These are phyloP conservation scores for Myriosclerotinia scirpicola DNA, from an alignment of 2,329 filamentous ascomycete species.

Conservation along the genomic window DNA sequence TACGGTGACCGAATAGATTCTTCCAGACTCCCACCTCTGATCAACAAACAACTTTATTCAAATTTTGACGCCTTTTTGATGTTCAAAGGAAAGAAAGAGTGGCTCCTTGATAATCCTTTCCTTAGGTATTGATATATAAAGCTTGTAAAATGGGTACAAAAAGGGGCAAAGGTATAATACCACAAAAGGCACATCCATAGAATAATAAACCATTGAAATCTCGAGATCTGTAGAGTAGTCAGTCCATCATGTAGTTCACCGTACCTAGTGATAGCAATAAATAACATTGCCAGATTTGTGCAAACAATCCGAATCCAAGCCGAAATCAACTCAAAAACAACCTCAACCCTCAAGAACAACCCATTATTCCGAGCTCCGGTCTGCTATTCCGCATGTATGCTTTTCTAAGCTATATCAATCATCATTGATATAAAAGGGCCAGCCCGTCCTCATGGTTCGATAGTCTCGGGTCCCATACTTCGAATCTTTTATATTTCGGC, in stretches of 20 bases:
- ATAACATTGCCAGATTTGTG: slow-evolving; percentile 5
- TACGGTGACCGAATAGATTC: slow-evolving; percentile 9
- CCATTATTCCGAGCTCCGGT: neutral
- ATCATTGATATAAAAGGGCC: neutral
- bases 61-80: neutral
- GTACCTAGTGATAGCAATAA: slow-evolving; percentile 5
- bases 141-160: neutral
- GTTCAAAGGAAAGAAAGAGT: too few relatives aligned
- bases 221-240: neutral
- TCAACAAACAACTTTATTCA: too few relatives aligned
- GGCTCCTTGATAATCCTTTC: too few relatives aligned
- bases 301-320: slow-evolving; percentile 16
- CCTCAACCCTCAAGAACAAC: neutral
- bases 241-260: slow-evolving; percentile 2
- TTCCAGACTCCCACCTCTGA: neutral
- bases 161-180: neutral
- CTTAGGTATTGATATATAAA: too few relatives aligned
- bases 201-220: neutral
- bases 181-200: neutral
- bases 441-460: neutral
- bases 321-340: slow-evolving; percentile 4
- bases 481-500: neutral
- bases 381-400: neutral
- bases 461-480: slow-evolving; percentile 11
- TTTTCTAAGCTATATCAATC: neutral